Conservation (phyloP, 2,329 filamentous ascomycete species). For the Dothideomycetes sp. region DNA sequence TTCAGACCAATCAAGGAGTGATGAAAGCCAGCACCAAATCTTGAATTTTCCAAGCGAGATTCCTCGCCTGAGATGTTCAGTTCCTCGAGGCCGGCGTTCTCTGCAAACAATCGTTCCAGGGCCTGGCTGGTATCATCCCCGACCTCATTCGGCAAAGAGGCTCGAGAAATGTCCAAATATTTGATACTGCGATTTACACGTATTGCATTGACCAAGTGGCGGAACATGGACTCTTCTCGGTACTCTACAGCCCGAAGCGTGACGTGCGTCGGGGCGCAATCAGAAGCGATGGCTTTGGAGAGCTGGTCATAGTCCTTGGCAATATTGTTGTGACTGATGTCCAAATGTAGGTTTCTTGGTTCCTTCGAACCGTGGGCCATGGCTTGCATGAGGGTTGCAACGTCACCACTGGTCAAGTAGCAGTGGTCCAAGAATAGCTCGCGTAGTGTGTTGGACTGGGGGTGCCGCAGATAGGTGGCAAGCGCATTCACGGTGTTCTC, state of each 20-base stretch:
- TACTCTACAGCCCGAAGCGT: conserved; percentile 61
- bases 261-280: conserved; percentile 49
- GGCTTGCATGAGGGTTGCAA: conserved; percentile 53
- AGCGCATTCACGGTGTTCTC: conserved; percentile 54
- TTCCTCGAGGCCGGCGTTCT: conserved; percentile 55
- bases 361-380: conserved; percentile 42
- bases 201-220: conserved; percentile 50
- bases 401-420: conserved; percentile 51
- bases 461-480: conserved; percentile 43
- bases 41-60: conserved; percentile 58
- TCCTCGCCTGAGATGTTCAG: conserved; percentile 62
- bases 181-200: conserved; percentile 51
- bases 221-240: conserved; percentile 52
- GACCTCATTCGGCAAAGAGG: conserved; percentile 58
- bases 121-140: conserved; percentile 55
- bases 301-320: conserved; percentile 41
- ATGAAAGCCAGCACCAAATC: conserved; percentile 58
- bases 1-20: conserved; percentile 54
- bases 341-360: conserved; percentile 50
- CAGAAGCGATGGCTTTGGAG: conserved; percentile 39
- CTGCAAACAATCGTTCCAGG: conserved; percentile 52
- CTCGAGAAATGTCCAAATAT: conserved; percentile 58
- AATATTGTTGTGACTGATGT: conserved; percentile 54
- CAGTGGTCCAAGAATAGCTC: conserved; percentile 57
- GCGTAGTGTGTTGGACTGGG: conserved; percentile 46